Base-by-base conservation (phyloP, 768 basidiomycete species). In the Tulasnella sp. region DNA sequence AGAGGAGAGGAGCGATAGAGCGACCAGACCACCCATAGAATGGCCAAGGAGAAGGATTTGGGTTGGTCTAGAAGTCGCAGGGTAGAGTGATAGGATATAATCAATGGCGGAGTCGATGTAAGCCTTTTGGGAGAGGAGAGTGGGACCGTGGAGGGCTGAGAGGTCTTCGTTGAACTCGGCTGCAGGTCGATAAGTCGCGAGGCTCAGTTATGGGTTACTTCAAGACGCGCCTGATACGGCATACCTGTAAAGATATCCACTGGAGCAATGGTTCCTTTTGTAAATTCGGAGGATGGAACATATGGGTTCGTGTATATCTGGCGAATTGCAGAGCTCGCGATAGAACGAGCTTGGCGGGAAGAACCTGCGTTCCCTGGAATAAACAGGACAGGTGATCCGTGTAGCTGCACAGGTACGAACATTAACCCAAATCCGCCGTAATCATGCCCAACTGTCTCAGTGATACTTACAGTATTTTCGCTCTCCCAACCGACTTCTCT, bases 131-230 rank as follows among this genome's bases (percentile, higher is more conserved):
- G 93, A 89, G 79, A 91, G 88, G 15, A 99, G 87, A 0, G 97
- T 99, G 0, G 92, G 88, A 0, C 94, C 94, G 84, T 98, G 95
- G 81, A 99, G 93, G 0, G 98, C 98, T 11, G 95, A 96, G 44
- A 98, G 89, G 81, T 98, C 98, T 84, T 98, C 98, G 82, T 98
- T 98, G 86, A 95, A 96, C 82, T 99, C 96, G 81, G 95, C 95
- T 26, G 29, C 46, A 37, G 18, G 29, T 55, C 18, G n/a, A 37
- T 46, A 70, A 29, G 74, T 79, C 5, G 57, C 26, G 37, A n/a
- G 5, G 10, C 35, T 29, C 69, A 48, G 57, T 46, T 74, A 37
- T 20, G 74, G 20, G 23, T 51, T 15, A 5, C 23, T 10, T 72
- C 26, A 18, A 9, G 39, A 11, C 23, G 18, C 46, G 69, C 16